Evolutionary conservation across 148 eudicot genomes (phyloP).

Genomic region (Nepenthes gracilis): DNA sequence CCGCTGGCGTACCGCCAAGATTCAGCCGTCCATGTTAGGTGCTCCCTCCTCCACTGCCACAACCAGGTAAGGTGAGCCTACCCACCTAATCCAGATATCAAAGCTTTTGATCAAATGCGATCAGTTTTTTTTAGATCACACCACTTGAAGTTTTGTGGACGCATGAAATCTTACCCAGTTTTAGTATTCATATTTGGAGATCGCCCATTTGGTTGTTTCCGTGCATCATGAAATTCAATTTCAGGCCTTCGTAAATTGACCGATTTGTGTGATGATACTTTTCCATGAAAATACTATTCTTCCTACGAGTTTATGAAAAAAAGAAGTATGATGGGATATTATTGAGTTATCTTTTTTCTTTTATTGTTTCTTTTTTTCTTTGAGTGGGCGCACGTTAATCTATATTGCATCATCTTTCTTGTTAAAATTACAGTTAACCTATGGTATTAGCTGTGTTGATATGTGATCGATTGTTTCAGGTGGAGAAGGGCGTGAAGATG

Average conservation of each 20-base stretch:
- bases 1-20: slow-evolving; percentile 23
- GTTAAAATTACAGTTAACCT: neutral
- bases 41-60: slow-evolving; percentile 62
- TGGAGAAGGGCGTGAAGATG: slow-evolving; percentile 59
- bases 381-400: too few relatives aligned
- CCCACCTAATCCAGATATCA: neutral
- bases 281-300: too few relatives aligned
- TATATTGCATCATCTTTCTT: slow-evolving; percentile 3
- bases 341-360: too few relatives aligned
- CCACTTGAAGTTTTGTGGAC: too few relatives aligned
- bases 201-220: too few relatives aligned
- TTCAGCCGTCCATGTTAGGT: slow-evolving; percentile 24
- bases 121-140: neutral
- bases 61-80: slow-evolving; percentile 95
- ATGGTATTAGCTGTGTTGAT: neutral
- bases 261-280: neutral
- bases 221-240: too few relatives aligned
- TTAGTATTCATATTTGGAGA: too few relatives aligned
- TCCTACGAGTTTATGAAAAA: too few relatives aligned
- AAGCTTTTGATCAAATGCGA: neutral
- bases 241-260: too few relatives aligned
- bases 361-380: too few relatives aligned
- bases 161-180: too few relatives aligned
- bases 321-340: too few relatives aligned
- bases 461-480: slow-evolving; percentile 10